phyloP scores from a whole-genome alignment of 2,329 filamentous ascomycete genomes.

The Nemania sp. region DNA sequence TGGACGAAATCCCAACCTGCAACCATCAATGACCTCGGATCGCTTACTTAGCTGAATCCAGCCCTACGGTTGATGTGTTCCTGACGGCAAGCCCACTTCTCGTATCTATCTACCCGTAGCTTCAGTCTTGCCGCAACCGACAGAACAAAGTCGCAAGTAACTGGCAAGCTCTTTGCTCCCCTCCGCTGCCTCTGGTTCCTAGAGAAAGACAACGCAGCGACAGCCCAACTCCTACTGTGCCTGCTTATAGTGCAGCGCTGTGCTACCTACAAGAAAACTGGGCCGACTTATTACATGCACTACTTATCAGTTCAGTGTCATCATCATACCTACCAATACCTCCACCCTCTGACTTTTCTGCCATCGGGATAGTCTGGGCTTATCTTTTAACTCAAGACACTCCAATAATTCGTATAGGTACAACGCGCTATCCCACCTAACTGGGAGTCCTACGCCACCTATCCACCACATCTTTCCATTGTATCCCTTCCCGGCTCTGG shows the following conservation, averaged over 20 bases:
- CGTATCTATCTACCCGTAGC: constrained; percentile 22
- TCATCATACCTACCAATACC: constrained; percentile 2
- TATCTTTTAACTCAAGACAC: constrained; percentile 8
- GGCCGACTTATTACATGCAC: background rate
- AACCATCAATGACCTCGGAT: constrained; percentile 10
- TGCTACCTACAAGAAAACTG: constrained; percentile 13
- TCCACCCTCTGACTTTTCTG: constrained; percentile 1
- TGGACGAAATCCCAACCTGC: constrained; percentile 13
- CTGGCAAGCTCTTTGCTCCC: background rate
- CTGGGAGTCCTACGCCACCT: background rate
- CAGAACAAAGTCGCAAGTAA: background rate
- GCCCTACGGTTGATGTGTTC: constrained; percentile 13
- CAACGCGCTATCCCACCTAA: background rate
- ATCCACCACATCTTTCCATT: background rate
- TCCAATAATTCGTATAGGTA: background rate
- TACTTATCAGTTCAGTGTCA: constrained; percentile 7
- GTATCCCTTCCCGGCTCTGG: background rate
- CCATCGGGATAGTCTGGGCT: constrained; percentile 5
- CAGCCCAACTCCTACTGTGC: background rate
- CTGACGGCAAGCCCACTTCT: constrained; percentile 18
- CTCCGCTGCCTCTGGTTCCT: background rate
- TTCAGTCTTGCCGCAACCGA: constrained; percentile 10
- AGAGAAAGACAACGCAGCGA: background rate
- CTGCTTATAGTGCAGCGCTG: background rate
- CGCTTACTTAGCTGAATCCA: constrained; percentile 14